Evolutionary conservation across 371 early-diverging fungal species (phyloP).

Genomic region (Mucor lusitanicus): DNA sequence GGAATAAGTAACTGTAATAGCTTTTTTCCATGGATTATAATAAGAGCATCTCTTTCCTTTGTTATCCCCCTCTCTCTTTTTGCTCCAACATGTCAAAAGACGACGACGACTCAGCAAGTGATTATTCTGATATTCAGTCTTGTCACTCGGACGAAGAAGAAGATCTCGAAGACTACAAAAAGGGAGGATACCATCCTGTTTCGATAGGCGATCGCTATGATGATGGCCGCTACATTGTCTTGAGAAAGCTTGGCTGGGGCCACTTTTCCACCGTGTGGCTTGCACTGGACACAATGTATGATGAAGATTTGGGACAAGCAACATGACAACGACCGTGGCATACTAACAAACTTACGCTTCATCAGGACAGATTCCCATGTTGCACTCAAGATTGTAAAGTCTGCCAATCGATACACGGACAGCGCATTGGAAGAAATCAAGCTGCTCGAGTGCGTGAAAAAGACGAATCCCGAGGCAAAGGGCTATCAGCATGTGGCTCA

Average conservation of each 20-base stretch:
- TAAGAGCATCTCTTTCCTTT: not conserved
- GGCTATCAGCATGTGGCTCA: conserved; percentile 77
- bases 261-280: conserved; percentile 98
- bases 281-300: conserved; percentile 75
- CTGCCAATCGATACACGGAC: conserved; percentile 92
- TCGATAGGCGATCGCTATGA: conserved; percentile 83
- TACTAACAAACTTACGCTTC: not conserved
- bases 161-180: conserved; percentile 84
- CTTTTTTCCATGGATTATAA: not conserved
- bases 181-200: conserved; percentile 95
- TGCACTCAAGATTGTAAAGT: conserved; percentile 96
- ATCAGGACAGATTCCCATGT: conserved; percentile 73
- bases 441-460: conserved; percentile 74
- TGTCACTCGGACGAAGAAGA: conserved; percentile 78
- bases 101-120: conserved; percentile 22
- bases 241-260: conserved; percentile 97
- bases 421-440: conserved; percentile 96
- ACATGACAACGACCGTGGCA: not conserved
- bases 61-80: not conserved
- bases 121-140: conserved; percentile 26
- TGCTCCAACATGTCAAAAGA: conserved; percentile 12
- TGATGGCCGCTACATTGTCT: conserved; percentile 76
- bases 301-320: not conserved
- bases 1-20: not conserved
- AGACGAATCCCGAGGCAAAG: conserved; percentile 60